These are phyloP conservation scores for Candida gigantensis DNA, from an alignment of 1,139 yeast species.

Conservation along the genomic window DNA sequence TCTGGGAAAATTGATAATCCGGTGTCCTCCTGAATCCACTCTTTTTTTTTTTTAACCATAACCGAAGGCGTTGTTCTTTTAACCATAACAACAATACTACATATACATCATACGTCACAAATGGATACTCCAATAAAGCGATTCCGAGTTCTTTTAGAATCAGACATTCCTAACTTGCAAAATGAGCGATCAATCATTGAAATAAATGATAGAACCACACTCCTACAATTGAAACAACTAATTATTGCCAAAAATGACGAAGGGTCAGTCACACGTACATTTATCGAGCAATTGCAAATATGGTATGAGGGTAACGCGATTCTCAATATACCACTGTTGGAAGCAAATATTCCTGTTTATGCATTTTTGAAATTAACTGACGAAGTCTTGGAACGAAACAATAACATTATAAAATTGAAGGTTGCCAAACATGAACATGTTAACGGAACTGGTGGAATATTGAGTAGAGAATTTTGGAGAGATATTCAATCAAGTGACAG, in stretches of 20 bases:
- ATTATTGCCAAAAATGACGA: slow-evolving; percentile 27
- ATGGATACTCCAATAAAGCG: slow-evolving; percentile 2
- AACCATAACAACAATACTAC: too few relatives aligned
- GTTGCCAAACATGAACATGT: slow-evolving; percentile 16
- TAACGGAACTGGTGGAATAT: slow-evolving; percentile 25
- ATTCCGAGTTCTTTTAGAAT: slow-evolving; percentile 16
- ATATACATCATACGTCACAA: too few relatives aligned
- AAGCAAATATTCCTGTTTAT: slow-evolving; percentile 15
- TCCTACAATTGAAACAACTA: slow-evolving; percentile 24
- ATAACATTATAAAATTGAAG: slow-evolving; percentile 14
- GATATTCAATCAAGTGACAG: slow-evolving; percentile 27
- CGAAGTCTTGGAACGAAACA: slow-evolving; percentile 11
- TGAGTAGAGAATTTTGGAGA: slow-evolving; percentile 29
- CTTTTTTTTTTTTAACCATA: too few relatives aligned
- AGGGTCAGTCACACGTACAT: slow-evolving; percentile 28
- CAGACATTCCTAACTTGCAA: slow-evolving; percentile 22
- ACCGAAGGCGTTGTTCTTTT: too few relatives aligned
- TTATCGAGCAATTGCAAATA: slow-evolving; percentile 29
- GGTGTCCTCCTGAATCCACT: too few relatives aligned
- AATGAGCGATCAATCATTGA: slow-evolving; percentile 27
- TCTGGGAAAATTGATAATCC: too few relatives aligned
- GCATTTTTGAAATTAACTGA: slow-evolving; percentile 18
- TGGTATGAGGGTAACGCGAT: slow-evolving; percentile 16
- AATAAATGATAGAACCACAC: slow-evolving; percentile 21
- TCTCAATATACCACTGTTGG: slow-evolving; percentile 10